phyloP scores from a whole-genome alignment of 2,329 filamentous ascomycete genomes.

The Fusarium humuli region DNA sequence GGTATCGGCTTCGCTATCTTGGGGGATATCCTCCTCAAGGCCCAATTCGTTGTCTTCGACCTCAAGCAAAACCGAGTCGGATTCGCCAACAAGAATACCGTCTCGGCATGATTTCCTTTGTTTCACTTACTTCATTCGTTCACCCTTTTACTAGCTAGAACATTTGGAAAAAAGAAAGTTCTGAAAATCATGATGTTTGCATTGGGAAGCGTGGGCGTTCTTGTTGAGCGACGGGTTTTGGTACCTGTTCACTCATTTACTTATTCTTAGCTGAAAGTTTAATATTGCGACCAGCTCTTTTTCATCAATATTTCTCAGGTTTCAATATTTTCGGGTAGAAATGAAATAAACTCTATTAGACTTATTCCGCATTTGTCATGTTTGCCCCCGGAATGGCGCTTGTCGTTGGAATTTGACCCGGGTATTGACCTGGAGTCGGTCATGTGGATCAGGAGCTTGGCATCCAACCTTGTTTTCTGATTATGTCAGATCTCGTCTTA shows the following conservation, averaged over 20 bases:
- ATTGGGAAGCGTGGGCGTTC: conserved; percentile 42
- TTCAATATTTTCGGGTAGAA: not conserved
- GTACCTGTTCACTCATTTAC: conserved; percentile 20
- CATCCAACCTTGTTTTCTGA: not conserved
- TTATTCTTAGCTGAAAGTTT: conserved; percentile 25
- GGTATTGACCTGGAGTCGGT: not conserved
- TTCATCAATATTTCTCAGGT: not conserved
- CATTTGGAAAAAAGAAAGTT: not conserved
- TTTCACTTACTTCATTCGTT: not conserved
- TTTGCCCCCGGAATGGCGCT: not conserved
- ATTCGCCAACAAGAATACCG: conserved; percentile 54
- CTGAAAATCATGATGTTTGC: conserved; percentile 17
- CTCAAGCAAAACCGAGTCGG: conserved; percentile 49
- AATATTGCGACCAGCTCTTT: conserved; percentile 13
- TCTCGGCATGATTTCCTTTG: not conserved
- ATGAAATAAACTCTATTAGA: conserved; percentile 12
- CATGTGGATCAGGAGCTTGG: not conserved
- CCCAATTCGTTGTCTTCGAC: conserved; percentile 59
- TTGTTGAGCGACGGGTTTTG: conserved; percentile 2
- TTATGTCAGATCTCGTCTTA: not conserved
- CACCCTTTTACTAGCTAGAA: not conserved
- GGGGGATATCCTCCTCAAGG: conserved; percentile 57
- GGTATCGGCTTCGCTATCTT: conserved; percentile 55
- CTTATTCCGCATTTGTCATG: conserved; percentile 10
- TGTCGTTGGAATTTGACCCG: conserved; percentile 6